These are phyloP conservation scores for Hypoxylon fragiforme DNA, from an alignment of 495 filamentous ascomycete genomes.

Conservation along the genomic window DNA sequence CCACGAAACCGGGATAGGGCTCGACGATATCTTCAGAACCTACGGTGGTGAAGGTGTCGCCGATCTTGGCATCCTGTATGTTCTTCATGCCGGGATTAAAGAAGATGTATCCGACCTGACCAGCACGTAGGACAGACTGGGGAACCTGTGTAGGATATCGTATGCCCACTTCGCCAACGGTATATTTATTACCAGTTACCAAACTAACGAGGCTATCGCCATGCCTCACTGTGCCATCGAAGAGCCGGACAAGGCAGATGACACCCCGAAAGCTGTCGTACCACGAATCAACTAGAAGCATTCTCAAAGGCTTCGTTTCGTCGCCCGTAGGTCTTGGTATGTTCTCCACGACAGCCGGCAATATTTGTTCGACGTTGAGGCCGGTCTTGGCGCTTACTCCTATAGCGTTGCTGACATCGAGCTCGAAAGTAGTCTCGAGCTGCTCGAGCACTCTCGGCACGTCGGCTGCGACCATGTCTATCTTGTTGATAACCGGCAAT, in stretches of 20 bases:
- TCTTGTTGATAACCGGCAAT: conserved; percentile 94
- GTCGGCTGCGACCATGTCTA: conserved; percentile 88
- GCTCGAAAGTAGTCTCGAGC: conserved; percentile 80
- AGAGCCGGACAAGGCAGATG: conserved; percentile 86
- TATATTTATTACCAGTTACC: conserved; percentile 83
- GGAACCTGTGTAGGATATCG: conserved; percentile 90
- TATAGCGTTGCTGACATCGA: conserved; percentile 79
- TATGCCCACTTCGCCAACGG: conserved; percentile 93
- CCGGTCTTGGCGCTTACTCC: conserved; percentile 94
- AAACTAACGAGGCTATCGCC: conserved; percentile 85
- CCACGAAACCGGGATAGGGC: conserved; percentile 89
- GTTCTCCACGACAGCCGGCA: conserved; percentile 82
- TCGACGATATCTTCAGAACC: conserved; percentile 77
- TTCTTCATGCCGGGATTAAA: conserved; percentile 99
- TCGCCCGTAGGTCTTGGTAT: conserved; percentile 83
- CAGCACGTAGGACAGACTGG: conserved; percentile 77
- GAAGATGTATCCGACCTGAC: conserved; percentile 92
- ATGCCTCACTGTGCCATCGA: conserved; percentile 80
- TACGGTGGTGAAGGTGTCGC: conserved; percentile 89
- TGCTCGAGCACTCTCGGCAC: conserved; percentile 82
- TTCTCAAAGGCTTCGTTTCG: conserved; percentile 66
- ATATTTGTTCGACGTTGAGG: conserved; percentile 73
- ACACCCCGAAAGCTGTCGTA: conserved; percentile 95
- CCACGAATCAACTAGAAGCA: conserved; percentile 96
- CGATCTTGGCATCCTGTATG: conserved; percentile 91